Evolutionary conservation across 257 asterid species (phyloP), one percentile per base, ranked within the genome.

Genomic region (Cruciata laevipes): DNA sequence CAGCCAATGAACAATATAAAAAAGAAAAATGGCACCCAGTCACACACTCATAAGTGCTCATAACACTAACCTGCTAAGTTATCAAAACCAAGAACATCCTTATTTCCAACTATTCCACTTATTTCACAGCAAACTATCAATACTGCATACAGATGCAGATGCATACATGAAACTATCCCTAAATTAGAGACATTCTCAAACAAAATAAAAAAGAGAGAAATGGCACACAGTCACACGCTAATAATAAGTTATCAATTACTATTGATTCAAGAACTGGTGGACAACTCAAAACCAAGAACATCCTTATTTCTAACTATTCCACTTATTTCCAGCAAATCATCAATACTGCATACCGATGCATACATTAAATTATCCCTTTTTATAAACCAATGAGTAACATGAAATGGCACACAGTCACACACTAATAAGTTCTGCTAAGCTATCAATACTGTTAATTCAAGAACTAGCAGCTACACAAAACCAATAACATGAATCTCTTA

Each of bases 201-300:
- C 5, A 7, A 37, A 37, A 37, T 1, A 27, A 27, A 27, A 27
- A 2, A 7, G 10, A 37, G 42, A 37, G 42, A 37, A 37, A 37
- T 37, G 42, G 42, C 3, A 37, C 42, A 37, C 42, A 37, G 42
- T 7, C 42, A 37, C 42, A 42, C 51, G 13, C 51, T 42, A 13
- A 42, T 14, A 42, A 10, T 42, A 42, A 42, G 51, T 42, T 42
- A 37, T 37, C 42, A 8, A 42, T 11, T n/a, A 42, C 51, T 16
- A 14, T 0, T 8, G 14, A 61, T 44, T 31, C 53, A 20, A 14
- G 12, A 21, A 21, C 11, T n/a, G 6, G 4, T 33, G 24, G 38
- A n/a, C 10, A 66, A 51, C 24, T 49, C 61, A 66, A 52, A 40
- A 47, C 30, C 23, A 14, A 24, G 30, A 40, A 37, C 59, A 71